A percentile compares a stretch with the other conserved stretches of the same genome.
These are phyloP conservation scores for Massarina eburnea DNA, from an alignment of 2,329 filamentous ascomycete species.

Conservation along the genomic window DNA sequence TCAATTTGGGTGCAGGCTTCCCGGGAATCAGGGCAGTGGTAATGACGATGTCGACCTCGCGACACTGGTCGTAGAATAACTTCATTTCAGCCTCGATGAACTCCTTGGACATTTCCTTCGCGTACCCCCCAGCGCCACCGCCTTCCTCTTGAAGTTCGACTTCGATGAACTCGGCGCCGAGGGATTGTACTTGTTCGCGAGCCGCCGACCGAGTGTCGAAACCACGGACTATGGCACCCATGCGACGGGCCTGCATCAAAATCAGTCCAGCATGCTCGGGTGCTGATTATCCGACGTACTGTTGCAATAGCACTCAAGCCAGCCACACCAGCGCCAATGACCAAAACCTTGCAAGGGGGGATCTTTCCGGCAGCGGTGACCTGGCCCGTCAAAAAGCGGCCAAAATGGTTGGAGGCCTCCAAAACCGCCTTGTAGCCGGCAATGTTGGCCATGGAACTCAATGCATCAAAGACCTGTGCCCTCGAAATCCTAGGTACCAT, in stretches of 20 bases:
- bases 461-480: constrained; percentile 83
- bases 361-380: constrained; percentile 86
- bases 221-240: constrained; percentile 86
- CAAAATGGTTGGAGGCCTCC: constrained; percentile 87
- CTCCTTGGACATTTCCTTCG: constrained; percentile 91
- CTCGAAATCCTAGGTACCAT: constrained; percentile 88
- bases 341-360: constrained; percentile 83
- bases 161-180: constrained; percentile 88
- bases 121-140: constrained; percentile 81
- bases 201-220: constrained; percentile 91
- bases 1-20: constrained; percentile 77
- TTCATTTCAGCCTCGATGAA: constrained; percentile 94
- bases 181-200: constrained; percentile 84
- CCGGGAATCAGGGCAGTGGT: constrained; percentile 91
- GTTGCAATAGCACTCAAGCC: constrained; percentile 87
- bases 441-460: constrained; percentile 92
- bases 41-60: constrained; percentile 88
- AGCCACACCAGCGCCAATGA: constrained; percentile 88
- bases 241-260: constrained; percentile 63
- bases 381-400: constrained; percentile 84
- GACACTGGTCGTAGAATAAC: constrained; percentile 82
- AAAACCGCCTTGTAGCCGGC: constrained; percentile 90
- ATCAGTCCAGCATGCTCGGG: constrained; percentile 1
- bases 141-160: constrained; percentile 84
- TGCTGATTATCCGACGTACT: constrained; percentile 26